Evolutionary conservation across 1,139 yeast genomes (phyloP).

Genomic region (Magnusiomyces sp.): DNA sequence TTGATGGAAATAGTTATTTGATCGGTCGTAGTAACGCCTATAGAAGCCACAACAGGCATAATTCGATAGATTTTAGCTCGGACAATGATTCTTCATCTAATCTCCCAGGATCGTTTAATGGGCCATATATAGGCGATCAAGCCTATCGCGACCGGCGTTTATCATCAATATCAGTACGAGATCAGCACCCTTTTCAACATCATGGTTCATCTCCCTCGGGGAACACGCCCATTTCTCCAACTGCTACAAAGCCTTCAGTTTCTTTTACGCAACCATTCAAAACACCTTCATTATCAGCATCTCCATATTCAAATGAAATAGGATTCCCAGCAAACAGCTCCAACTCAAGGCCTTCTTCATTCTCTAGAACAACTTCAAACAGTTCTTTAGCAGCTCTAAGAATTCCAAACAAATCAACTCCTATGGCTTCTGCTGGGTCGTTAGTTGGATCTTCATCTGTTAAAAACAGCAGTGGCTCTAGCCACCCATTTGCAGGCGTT

Average conservation of each 20-base stretch:
- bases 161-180: constrained; percentile 8
- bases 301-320: constrained; percentile 23
- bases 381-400: constrained; percentile 27
- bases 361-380: constrained; percentile 24
- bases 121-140: constrained; percentile 3
- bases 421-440: constrained; percentile 21
- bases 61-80: constrained; percentile 4
- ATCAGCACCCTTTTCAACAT: too few relatives aligned
- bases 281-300: constrained; percentile 32
- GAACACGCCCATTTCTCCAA: constrained; percentile 7
- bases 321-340: constrained; percentile 1
- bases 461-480: constrained; percentile 5
- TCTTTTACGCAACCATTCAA: constrained; percentile 31
- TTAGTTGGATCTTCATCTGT: constrained; percentile 13
- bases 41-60: constrained; percentile 6
- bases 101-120: neutral
- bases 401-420: constrained; percentile 23
- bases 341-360: constrained; percentile 22
- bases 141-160: constrained; percentile 10
- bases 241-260: constrained; percentile 19
- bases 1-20: constrained; percentile 11
- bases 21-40: constrained; percentile 9
- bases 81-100: constrained; percentile 4
- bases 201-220: constrained; percentile 2
- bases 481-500: neutral